These are phyloP conservation scores for Thamnidium elegans DNA, from an alignment of 192 early-diverging fungal genomes.

Conservation along the genomic window DNA sequence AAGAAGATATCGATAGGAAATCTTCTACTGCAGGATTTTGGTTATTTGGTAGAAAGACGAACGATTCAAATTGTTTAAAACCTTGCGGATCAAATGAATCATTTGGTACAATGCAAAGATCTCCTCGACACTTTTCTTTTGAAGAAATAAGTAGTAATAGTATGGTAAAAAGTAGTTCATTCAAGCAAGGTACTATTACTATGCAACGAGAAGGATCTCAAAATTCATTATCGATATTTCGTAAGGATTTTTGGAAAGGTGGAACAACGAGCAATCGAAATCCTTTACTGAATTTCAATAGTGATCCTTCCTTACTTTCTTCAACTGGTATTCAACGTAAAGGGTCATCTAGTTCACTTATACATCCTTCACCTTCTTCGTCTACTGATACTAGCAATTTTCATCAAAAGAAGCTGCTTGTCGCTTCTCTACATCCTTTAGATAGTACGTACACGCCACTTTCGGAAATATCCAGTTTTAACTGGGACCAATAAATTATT, in stretches of 20 bases:
- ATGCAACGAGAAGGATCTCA: conserved; percentile 17
- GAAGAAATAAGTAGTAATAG: neutral
- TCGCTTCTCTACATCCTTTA: too few relatives aligned
- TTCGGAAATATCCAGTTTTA: too few relatives aligned
- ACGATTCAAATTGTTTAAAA: neutral
- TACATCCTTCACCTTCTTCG: too few relatives aligned
- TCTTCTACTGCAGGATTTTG: conserved; percentile 11
- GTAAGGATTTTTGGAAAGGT: conserved; percentile 21
- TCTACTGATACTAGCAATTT: too few relatives aligned
- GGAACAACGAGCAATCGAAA: neutral
- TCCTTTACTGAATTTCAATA: neutral
- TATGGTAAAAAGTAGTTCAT: neutral
- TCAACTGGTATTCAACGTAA: too few relatives aligned
- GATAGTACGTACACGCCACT: too few relatives aligned
- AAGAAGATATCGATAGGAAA: conserved; percentile 3
- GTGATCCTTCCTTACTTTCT: neutral
- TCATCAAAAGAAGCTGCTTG: too few relatives aligned
- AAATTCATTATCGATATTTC: conserved; percentile 11
- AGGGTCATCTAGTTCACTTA: too few relatives aligned
- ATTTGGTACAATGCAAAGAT: neutral
- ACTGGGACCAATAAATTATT: too few relatives aligned
- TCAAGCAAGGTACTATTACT: neutral
- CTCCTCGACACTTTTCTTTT: conserved; percentile 14
- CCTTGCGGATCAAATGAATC: neutral
- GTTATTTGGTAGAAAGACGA: conserved; percentile 19